phyloP scores from a whole-genome alignment of 2,329 filamentous ascomycete species.

The Aspergillus pseudoglaucus region DNA sequence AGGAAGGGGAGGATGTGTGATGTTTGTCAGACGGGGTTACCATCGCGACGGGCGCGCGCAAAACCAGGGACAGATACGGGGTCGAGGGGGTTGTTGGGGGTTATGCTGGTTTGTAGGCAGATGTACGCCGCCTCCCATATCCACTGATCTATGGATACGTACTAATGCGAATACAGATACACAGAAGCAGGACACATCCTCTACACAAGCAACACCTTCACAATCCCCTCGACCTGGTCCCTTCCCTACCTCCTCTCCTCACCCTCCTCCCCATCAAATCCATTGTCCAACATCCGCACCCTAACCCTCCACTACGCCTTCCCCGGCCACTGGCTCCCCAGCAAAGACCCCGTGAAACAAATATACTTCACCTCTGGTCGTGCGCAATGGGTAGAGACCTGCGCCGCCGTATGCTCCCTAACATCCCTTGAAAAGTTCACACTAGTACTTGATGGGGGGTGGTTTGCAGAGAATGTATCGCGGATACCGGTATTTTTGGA shows the following conservation, averaged over 20 bases:
- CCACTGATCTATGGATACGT: neutral
- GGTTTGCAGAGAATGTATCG: conserved; percentile 33
- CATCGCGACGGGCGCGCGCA: conserved; percentile 13
- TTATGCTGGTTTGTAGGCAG: conserved; percentile 30
- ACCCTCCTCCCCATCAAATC: conserved; percentile 15
- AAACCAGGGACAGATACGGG: conserved; percentile 1
- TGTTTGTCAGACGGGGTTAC: conserved; percentile 26
- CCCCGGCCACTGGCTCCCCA: conserved; percentile 34
- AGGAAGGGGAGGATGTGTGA: conserved; percentile 16
- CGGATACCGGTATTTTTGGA: conserved; percentile 31
- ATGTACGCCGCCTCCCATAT: conserved; percentile 18
- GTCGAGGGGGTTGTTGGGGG: conserved; percentile 16
- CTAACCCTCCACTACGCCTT: conserved; percentile 36
- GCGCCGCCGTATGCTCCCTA: conserved; percentile 20
- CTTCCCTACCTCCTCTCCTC: conserved; percentile 32
- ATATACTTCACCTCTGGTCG: conserved; percentile 33
- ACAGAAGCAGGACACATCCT: conserved; percentile 29
- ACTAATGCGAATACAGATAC: conserved; percentile 19
- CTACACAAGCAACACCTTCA: conserved; percentile 30
- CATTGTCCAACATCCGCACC: conserved; percentile 24
- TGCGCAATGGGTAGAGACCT: conserved; percentile 33
- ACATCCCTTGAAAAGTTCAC: conserved; percentile 23
- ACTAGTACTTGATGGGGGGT: conserved; percentile 25
- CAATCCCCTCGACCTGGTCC: conserved; percentile 37
- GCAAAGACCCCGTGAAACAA: conserved; percentile 33